Evolutionary conservation across 2,329 filamentous ascomycete genomes (phyloP).

Genomic region (Dactylonectria estremocensis): DNA sequence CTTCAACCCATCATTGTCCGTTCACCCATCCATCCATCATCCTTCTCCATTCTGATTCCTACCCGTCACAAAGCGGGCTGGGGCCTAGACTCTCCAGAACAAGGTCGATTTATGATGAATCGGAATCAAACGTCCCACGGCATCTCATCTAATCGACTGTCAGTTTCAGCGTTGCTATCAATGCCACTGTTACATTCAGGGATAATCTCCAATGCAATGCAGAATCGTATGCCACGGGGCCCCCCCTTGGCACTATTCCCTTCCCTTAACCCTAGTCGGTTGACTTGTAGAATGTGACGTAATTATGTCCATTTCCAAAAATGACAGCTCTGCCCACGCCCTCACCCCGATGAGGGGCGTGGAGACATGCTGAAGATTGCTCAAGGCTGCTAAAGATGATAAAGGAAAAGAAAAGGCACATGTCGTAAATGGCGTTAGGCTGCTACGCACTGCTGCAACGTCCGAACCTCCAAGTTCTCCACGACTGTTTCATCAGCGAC

Average conservation of each 20-base stretch:
- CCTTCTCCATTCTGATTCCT: background rate
- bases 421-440: conserved; percentile 12
- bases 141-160: conserved; percentile 33
- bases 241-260: background rate
- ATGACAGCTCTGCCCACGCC: conserved; percentile 12
- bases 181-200: conserved; percentile 20
- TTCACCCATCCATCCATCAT: background rate
- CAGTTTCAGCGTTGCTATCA: conserved; percentile 1
- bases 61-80: background rate
- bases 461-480: conserved; percentile 5
- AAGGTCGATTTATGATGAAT: conserved; percentile 24
- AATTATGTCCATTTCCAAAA: conserved; percentile 2
- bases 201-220: conserved; percentile 17
- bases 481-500: conserved; percentile 23
- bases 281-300: background rate
- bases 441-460: conserved; percentile 19
- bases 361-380: background rate
- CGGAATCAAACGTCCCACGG: conserved; percentile 27
- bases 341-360: conserved; percentile 5
- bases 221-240: background rate
- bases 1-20: conserved; percentile 11
- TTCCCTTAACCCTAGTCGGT: background rate
- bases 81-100: conserved; percentile 4
- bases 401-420: conserved; percentile 16
- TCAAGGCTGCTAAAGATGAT: conserved; percentile 19